Percentiles rank a stretch among this genome's conserved stretches.
Conservation (phyloP, 2,329 filamentous ascomycete genomes). For the Microcyclosporella mali region DNA sequence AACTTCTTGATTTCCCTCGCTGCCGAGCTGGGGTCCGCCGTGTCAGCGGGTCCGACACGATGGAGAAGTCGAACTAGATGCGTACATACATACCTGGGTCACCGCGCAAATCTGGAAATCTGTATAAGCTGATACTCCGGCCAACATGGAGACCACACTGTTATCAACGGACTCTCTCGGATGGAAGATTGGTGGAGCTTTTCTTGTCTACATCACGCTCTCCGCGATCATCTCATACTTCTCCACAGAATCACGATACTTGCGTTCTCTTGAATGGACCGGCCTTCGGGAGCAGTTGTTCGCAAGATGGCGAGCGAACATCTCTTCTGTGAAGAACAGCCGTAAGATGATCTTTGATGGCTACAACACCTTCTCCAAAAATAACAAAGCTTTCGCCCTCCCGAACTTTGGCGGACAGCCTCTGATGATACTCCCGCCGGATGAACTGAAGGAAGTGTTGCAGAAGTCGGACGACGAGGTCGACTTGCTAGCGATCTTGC, state of each 20-base stretch:
- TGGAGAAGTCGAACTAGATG: too few relatives aligned
- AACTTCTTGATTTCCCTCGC: too few relatives aligned
- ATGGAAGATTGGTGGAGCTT: not conserved
- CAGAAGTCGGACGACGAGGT: conserved; percentile 14
- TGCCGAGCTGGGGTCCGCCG: too few relatives aligned
- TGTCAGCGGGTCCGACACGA: too few relatives aligned
- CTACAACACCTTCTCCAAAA: conserved; percentile 8
- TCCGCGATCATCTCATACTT: conserved; percentile 6
- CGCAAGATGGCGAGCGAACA: not conserved
- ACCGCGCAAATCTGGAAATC: too few relatives aligned
- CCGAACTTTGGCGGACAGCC: conserved; percentile 16
- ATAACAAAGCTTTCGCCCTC: conserved; percentile 13
- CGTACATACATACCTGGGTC: too few relatives aligned
- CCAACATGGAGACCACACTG: not conserved
- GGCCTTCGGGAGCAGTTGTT: conserved; percentile 1
- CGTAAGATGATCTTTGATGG: conserved; percentile 1
- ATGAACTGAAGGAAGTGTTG: conserved; percentile 11
- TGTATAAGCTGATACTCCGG: too few relatives aligned
- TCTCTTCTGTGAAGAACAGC: conserved; percentile 2
- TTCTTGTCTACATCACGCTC: conserved; percentile 2
- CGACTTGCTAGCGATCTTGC: conserved; percentile 5
- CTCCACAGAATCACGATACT: conserved; percentile 4
- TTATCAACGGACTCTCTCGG: not conserved
- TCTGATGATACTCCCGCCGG: conserved; percentile 13
- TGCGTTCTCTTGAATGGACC: not conserved